Evolutionary conservation across 768 basidiomycete genomes (phyloP).

Genomic region (Russula griseocarnosa): DNA sequence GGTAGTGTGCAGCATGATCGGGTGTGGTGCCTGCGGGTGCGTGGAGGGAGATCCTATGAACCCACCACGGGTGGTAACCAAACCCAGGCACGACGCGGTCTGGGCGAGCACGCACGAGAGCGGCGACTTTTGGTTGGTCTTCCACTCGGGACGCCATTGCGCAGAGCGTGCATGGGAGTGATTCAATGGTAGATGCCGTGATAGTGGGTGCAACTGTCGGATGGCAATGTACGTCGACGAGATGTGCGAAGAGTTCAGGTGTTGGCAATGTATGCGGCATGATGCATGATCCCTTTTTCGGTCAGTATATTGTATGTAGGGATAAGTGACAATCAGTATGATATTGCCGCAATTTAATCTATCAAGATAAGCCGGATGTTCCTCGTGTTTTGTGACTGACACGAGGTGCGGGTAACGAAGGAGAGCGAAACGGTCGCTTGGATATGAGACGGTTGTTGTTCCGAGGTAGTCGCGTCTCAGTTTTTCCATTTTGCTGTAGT

Average conservation of each 20-base stretch:
- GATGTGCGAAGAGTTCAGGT: constrained; percentile 52
- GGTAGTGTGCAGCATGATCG: constrained; percentile 61
- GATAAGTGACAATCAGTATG: not conserved
- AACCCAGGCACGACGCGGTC: constrained; percentile 81
- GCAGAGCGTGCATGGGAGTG: constrained; percentile 63
- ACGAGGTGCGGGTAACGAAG: not conserved
- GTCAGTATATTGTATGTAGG: not conserved
- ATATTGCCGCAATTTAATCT: too few relatives aligned
- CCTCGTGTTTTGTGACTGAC: not conserved
- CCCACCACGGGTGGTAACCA: constrained; percentile 95
- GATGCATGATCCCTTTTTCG: not conserved
- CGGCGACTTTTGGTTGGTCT: constrained; percentile 70
- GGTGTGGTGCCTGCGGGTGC: constrained; percentile 37
- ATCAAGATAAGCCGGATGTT: not conserved
- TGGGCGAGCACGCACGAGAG: constrained; percentile 57
- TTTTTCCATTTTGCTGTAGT: not conserved
- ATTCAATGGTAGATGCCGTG: constrained; percentile 43
- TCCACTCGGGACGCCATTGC: constrained; percentile 70
- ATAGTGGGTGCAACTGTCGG: constrained; percentile 70
- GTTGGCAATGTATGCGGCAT: constrained; percentile 29
- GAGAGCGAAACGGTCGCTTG: not conserved
- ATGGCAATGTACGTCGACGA: constrained; percentile 90
- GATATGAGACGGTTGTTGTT: not conserved
- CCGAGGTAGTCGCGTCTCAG: too few relatives aligned
- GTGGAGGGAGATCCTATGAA: constrained; percentile 63